phyloP scores from a whole-genome alignment of 2,329 filamentous ascomycete species.

The Cadophora gregata region DNA sequence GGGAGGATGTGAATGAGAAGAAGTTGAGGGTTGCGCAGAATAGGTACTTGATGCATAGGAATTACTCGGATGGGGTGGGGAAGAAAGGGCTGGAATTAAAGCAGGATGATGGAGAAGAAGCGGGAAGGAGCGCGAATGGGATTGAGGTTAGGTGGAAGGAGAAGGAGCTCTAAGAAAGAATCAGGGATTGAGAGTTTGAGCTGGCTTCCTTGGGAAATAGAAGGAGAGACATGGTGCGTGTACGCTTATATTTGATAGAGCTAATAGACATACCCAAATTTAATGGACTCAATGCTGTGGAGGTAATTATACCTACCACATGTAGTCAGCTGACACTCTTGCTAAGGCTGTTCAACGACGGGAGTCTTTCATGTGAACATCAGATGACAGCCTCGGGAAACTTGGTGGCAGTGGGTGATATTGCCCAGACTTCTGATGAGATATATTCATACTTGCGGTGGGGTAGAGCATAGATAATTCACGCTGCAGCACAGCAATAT shows the following conservation, averaged over 20 bases:
- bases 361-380: not conserved
- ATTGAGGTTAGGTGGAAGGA: not conserved
- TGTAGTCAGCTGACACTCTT: too few relatives aligned
- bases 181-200: not conserved
- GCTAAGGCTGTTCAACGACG: too few relatives aligned
- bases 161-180: not conserved
- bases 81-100: not conserved
- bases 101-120: not conserved
- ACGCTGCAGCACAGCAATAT: not conserved
- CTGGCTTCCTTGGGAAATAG: too few relatives aligned
- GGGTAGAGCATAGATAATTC: not conserved
- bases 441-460: not conserved
- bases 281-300: too few relatives aligned
- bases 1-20: conserved; percentile 32
- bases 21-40: conserved; percentile 35
- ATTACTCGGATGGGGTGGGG: conserved; percentile 21
- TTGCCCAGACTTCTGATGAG: not conserved
- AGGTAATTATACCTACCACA: too few relatives aligned
- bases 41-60: conserved; percentile 34
- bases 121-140: not conserved
- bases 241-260: too few relatives aligned
- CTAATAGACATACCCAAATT: too few relatives aligned
- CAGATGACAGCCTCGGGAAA: not conserved
- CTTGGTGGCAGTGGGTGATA: too few relatives aligned
- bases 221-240: too few relatives aligned